phyloP scores from a whole-genome alignment of 768 basidiomycete genomes.

The Mycena capillaripes region DNA sequence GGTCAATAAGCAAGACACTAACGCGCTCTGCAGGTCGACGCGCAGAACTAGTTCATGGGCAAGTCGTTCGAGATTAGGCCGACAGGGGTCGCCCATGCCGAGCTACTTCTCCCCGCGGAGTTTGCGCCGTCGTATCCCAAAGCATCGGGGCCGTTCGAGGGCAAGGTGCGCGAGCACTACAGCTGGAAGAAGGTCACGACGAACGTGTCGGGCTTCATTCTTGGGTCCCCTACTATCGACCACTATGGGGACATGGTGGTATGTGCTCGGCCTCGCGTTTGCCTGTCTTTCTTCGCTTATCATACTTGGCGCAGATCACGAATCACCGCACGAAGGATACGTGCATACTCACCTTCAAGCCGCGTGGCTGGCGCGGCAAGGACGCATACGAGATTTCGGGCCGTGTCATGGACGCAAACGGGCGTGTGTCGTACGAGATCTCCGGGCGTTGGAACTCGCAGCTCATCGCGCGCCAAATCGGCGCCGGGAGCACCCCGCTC shows the following conservation, averaged over 20 bases:
- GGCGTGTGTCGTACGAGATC: conserved; percentile 84
- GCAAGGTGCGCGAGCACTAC: conserved; percentile 89
- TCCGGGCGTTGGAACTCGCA: conserved; percentile 97
- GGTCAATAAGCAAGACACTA: neutral
- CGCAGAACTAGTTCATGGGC: conserved; percentile 97
- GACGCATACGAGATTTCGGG: conserved; percentile 96
- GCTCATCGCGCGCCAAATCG: conserved; percentile 85
- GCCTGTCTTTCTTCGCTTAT: conserved; percentile 6
- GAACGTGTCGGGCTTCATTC: conserved; percentile 92
- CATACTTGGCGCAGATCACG: conserved; percentile 63
- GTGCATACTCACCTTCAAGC: conserved; percentile 95
- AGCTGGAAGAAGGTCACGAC: conserved; percentile 97
- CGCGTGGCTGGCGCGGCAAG: conserved; percentile 93
- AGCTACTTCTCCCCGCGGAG: conserved; percentile 81
- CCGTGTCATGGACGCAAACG: conserved; percentile 76
- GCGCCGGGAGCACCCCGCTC: conserved; percentile 69
- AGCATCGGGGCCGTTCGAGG: conserved; percentile 56
- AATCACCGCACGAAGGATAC: conserved; percentile 93
- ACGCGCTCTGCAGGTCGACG: conserved; percentile 77
- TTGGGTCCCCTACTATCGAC: conserved; percentile 90
- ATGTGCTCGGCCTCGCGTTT: conserved; percentile 49
- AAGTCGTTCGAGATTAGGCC: conserved; percentile 97
- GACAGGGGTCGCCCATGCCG: conserved; percentile 93
- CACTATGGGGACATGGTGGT: conserved; percentile 97
- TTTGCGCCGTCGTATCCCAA: conserved; percentile 75